These are phyloP conservation scores for Russula griseocarnosa DNA, from an alignment of 768 basidiomycete genomes.

Conservation along the genomic window DNA sequence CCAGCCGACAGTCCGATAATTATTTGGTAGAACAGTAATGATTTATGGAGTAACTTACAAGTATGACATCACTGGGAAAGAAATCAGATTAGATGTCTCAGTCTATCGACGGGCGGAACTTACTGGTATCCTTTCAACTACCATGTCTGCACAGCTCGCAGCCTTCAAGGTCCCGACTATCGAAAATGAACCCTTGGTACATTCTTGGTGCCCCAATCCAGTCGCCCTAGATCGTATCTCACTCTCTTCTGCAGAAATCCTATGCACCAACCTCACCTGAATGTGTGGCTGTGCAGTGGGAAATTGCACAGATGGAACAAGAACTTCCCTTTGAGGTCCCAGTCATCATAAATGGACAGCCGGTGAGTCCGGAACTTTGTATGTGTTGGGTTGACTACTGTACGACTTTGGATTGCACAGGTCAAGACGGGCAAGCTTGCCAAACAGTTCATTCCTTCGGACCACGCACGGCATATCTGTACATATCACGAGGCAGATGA, in stretches of 20 bases:
- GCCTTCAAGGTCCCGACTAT: conserved; percentile 80
- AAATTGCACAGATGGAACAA: conserved; percentile 75
- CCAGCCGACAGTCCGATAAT: no score
- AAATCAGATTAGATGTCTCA: background rate
- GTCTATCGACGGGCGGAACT: conserved; percentile 14
- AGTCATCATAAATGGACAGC: conserved; percentile 85
- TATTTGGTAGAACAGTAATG: background rate
- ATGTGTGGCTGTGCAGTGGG: conserved; percentile 64
- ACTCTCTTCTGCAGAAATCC: conserved; percentile 45
- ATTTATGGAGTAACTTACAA: background rate
- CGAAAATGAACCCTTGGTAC: conserved; percentile 93
- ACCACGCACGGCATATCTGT: conserved; percentile 78
- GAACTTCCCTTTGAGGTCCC: conserved; percentile 89
- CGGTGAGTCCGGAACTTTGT: conserved; percentile 44
- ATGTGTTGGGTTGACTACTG: conserved; percentile 4
- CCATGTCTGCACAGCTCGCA: conserved; percentile 59
- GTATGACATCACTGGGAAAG: background rate
- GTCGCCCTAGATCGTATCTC: background rate
- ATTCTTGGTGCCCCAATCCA: conserved; percentile 26
- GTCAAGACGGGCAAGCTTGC: conserved; percentile 75
- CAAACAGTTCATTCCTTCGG: conserved; percentile 80
- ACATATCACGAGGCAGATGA: conserved; percentile 86
- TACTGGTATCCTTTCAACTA: conserved; percentile 28
- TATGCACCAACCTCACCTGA: conserved; percentile 81
- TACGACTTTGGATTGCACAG: conserved; percentile 37